Evolutionary conservation across 2,329 filamentous ascomycete genomes (phyloP).

Genomic region (Colletotrichum phormii): DNA sequence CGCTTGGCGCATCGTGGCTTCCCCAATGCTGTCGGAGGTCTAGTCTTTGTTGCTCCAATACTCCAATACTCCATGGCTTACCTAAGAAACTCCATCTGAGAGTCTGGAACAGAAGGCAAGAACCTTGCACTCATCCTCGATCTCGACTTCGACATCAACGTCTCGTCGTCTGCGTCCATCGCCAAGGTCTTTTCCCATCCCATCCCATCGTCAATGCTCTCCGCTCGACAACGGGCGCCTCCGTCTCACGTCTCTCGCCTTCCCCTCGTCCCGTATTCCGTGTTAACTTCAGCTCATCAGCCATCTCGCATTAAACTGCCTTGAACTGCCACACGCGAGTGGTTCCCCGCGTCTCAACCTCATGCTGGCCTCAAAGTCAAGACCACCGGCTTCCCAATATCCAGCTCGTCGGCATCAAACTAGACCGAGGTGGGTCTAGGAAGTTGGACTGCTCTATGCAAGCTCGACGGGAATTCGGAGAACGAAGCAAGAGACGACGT

Average conservation of each 20-base stretch:
- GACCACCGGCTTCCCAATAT: constrained; percentile 8
- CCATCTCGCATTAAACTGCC: constrained; percentile 16
- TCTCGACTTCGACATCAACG: background rate
- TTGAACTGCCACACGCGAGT: constrained; percentile 6
- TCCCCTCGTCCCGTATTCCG: constrained; percentile 20
- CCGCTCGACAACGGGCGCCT: constrained; percentile 18
- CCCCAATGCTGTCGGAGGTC: background rate
- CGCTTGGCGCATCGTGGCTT: background rate
- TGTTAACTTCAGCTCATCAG: constrained; percentile 23
- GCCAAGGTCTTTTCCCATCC: constrained; percentile 19
- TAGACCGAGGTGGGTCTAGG: constrained; percentile 8
- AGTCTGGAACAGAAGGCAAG: background rate
- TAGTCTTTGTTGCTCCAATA: too few relatives aligned
- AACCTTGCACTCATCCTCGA: constrained; percentile 7
- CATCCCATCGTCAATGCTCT: constrained; percentile 19
- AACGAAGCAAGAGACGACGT: background rate
- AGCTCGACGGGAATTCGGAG: background rate
- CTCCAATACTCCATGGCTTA: background rate
- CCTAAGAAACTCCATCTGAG: background rate
- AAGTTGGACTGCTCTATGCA: background rate
- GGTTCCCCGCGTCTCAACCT: constrained; percentile 27
- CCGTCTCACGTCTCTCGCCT: constrained; percentile 10
- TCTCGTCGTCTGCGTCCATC: background rate
- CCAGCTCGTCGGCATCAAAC: constrained; percentile 14
- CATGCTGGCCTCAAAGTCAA: constrained; percentile 26